Conservation (phyloP, 768 basidiomycete genomes). For the Boletus vinaceobasis region DNA sequence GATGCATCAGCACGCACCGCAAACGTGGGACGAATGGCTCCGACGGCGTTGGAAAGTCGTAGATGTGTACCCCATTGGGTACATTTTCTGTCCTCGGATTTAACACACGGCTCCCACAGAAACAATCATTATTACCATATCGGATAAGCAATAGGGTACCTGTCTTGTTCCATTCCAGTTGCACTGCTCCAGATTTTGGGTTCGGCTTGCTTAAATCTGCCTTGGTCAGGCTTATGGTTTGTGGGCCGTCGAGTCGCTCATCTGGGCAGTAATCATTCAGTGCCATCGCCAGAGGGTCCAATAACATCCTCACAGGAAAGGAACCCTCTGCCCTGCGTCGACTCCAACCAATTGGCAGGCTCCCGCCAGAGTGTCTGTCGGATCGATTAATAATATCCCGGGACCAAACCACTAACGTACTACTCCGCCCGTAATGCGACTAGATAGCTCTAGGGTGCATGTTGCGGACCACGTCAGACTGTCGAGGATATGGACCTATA, state of each 20-base stretch:
- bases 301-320: conserved; percentile 61
- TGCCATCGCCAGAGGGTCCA: background rate
- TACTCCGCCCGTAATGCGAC: conserved; percentile 51
- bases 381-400: background rate
- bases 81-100: conserved; percentile 46
- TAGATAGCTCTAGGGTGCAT: conserved; percentile 57
- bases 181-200: conserved; percentile 64
- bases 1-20: conserved; percentile 65
- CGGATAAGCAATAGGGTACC: conserved; percentile 72
- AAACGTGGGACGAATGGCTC: conserved; percentile 58
- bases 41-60: conserved; percentile 62
- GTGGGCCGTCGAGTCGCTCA: conserved; percentile 58
- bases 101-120: background rate
- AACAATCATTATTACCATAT: conserved; percentile 49
- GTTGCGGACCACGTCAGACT: conserved; percentile 71
- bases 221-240: conserved; percentile 47
- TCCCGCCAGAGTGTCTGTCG: conserved; percentile 80
- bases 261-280: conserved; percentile 39
- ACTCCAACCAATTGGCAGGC: conserved; percentile 78
- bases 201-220: conserved; percentile 59
- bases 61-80: conserved; percentile 65
- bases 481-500: conserved; percentile 72
- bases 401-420: conserved; percentile 40
- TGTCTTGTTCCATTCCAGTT: conserved; percentile 79
- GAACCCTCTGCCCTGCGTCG: conserved; percentile 82